These are phyloP conservation scores for Plenodomus tracheiphilus DNA, from an alignment of 2,329 filamentous ascomycete genomes.

Conservation along the genomic window DNA sequence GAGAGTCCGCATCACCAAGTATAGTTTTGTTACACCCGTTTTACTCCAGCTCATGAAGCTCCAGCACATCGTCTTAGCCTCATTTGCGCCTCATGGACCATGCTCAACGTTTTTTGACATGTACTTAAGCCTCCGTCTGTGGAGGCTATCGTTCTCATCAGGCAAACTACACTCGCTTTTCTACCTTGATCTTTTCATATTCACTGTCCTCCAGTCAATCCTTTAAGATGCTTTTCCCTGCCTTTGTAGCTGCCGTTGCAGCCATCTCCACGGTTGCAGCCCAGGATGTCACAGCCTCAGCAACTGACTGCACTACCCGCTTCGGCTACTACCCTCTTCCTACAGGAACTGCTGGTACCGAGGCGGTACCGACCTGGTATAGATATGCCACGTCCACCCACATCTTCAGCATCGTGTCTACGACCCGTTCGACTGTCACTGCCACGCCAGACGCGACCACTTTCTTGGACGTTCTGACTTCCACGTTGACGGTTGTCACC, in stretches of 20 bases:
- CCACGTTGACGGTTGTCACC: conserved; percentile 12
- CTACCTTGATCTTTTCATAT: conserved; percentile 8
- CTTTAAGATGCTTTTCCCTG: conserved; percentile 20
- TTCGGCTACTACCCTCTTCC: conserved; percentile 15
- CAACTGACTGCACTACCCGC: conserved; percentile 17
- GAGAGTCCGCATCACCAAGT: not conserved
- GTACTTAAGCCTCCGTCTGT: conserved; percentile 5
- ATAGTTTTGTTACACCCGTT: not conserved
- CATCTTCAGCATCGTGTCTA: conserved; percentile 11
- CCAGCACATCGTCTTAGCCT: conserved; percentile 2
- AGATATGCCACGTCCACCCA: conserved; percentile 12
- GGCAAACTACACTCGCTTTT: conserved; percentile 22
- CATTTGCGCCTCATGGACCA: conserved; percentile 5
- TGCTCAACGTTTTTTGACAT: not conserved
- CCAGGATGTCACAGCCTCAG: conserved; percentile 6
- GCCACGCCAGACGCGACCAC: conserved; percentile 25
- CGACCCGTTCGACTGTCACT: conserved; percentile 17
- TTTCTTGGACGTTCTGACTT: conserved; percentile 20
- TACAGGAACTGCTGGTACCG: conserved; percentile 10
- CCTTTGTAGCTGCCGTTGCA: conserved; percentile 21
- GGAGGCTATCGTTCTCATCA: conserved; percentile 11
- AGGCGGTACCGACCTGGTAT: conserved; percentile 13
- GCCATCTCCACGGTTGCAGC: not conserved
- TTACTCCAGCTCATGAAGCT: conserved; percentile 4
- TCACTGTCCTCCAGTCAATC: conserved; percentile 5